phyloP scores from a whole-genome alignment of 768 basidiomycete species.

The Austroboletus festivus region DNA sequence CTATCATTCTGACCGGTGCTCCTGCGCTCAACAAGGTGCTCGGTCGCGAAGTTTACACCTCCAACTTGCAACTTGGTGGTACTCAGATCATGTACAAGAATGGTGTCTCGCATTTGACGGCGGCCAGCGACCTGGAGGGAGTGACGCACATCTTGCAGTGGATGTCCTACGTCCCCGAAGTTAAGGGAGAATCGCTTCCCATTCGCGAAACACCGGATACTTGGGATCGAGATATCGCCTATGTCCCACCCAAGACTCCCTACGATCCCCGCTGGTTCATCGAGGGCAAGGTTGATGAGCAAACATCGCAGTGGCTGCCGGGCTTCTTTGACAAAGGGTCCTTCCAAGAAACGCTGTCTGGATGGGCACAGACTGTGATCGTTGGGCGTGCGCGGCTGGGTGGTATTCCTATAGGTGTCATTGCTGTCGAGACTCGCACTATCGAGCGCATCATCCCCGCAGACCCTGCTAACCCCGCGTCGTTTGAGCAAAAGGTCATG shows the following conservation, averaged over 20 bases:
- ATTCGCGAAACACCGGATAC: constrained; percentile 66
- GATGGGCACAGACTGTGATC: constrained; percentile 99
- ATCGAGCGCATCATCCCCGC: constrained; percentile 96
- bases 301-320: constrained; percentile 66
- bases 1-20: constrained; percentile 97
- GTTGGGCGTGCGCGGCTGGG: constrained; percentile 94
- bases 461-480: constrained; percentile 94
- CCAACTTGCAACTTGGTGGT: constrained; percentile 96
- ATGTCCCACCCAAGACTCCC: constrained; percentile 86
- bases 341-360: constrained; percentile 97
- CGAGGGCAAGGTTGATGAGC: constrained; percentile 88
- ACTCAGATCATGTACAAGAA: constrained; percentile 99
- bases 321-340: constrained; percentile 98
- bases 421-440: constrained; percentile 96
- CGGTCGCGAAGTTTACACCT: constrained; percentile 97
- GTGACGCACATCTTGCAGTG: constrained; percentile 92
- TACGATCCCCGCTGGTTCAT: constrained; percentile 99
- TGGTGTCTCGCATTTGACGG: constrained; percentile 95
- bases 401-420: constrained; percentile 96
- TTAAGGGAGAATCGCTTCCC: constrained; percentile 77
- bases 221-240: constrained; percentile 93
- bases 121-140: constrained; percentile 92
- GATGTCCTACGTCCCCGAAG: constrained; percentile 90
- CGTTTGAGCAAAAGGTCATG: constrained; percentile 97
- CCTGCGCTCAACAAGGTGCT: constrained; percentile 97